These are phyloP conservation scores for Ustilago esculenta DNA, from an alignment of 1,284 basidiomycete species.

Conservation along the genomic window DNA sequence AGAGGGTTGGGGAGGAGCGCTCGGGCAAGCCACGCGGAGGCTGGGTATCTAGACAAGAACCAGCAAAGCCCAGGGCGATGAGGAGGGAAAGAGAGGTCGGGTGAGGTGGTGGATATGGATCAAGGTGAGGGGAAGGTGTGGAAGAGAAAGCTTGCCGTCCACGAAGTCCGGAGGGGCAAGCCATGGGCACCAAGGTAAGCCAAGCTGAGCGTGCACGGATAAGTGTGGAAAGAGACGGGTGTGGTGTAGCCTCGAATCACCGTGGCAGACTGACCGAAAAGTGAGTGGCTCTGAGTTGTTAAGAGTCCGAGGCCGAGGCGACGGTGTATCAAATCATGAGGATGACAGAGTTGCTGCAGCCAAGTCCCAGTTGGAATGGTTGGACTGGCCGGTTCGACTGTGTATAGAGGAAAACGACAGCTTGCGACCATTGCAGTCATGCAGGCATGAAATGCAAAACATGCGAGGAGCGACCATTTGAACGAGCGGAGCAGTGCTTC, in stretches of 20 bases:
- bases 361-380: too few relatives aligned
- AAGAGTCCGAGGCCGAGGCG: too few relatives aligned
- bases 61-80: constrained; percentile 8
- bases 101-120: background rate
- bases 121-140: background rate
- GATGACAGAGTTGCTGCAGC: too few relatives aligned
- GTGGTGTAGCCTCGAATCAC: constrained; percentile 1
- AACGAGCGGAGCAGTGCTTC: constrained; percentile 14
- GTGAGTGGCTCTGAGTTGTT: constrained; percentile 9
- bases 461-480: background rate
- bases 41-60: constrained; percentile 13
- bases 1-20: background rate
- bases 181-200: too few relatives aligned
- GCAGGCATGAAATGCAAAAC: background rate
- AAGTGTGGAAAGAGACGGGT: background rate
- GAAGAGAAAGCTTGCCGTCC: background rate
- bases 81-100: too few relatives aligned
- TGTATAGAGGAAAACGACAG: too few relatives aligned
- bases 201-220: background rate
- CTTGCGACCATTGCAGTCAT: too few relatives aligned
- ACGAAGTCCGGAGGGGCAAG: background rate
- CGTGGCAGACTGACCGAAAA: background rate
- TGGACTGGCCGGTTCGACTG: too few relatives aligned
- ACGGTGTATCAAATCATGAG: too few relatives aligned
- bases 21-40: constrained; percentile 1